Evolutionary conservation across 2,329 filamentous ascomycete genomes (phyloP).

Genomic region (Fusarium neocosmosporiellum): DNA sequence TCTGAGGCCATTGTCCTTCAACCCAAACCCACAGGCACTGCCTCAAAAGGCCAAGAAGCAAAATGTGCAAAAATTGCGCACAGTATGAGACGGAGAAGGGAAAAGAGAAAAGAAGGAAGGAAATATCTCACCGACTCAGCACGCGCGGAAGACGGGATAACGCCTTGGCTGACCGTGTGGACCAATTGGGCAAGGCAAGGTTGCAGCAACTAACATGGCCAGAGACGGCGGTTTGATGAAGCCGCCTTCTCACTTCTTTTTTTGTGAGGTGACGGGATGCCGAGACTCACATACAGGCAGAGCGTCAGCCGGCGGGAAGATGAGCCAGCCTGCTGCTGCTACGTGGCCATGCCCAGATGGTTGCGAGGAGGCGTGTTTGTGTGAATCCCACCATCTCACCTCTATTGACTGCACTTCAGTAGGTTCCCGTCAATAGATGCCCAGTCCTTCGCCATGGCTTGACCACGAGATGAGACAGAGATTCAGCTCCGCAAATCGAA

Average conservation of each 20-base stretch:
- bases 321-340: slow-evolving; percentile 6
- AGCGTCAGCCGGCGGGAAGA: not conserved
- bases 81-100: slow-evolving; percentile 26
- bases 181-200: slow-evolving; percentile 17
- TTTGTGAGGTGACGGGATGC: not conserved
- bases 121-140: not conserved
- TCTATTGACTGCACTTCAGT: not conserved
- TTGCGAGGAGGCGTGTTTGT: slow-evolving; percentile 4
- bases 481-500: slow-evolving; percentile 19
- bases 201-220: slow-evolving; percentile 23
- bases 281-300: slow-evolving; percentile 1
- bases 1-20: slow-evolving; percentile 12
- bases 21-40: slow-evolving; percentile 22
- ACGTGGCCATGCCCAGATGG: slow-evolving; percentile 18
- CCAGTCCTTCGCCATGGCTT: not conserved
- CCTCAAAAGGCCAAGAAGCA: slow-evolving; percentile 1
- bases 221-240: slow-evolving; percentile 12
- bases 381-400: slow-evolving; percentile 24
- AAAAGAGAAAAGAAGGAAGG: not conserved
- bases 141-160: not conserved
- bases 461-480: not conserved
- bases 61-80: slow-evolving; percentile 19
- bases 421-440: slow-evolving; percentile 30
- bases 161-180: slow-evolving; percentile 13
- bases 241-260: slow-evolving; percentile 7